Conservation (phyloP, 352 stramenopile genomes). For the Bremia lactucae region DNA sequence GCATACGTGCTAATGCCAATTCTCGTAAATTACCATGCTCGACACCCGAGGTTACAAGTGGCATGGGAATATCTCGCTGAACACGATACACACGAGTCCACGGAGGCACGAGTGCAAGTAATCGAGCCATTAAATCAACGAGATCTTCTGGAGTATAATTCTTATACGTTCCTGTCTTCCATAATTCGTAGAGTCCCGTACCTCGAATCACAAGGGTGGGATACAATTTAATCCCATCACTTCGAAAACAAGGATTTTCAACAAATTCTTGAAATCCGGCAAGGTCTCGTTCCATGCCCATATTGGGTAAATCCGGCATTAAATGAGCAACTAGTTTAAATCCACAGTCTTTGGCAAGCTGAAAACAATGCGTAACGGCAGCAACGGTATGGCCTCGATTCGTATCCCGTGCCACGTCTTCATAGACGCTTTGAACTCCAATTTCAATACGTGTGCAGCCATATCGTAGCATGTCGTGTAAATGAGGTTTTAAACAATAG, state of each 20-base stretch:
- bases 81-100: slow-evolving; percentile 95
- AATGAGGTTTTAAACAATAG: slow-evolving; percentile 93
- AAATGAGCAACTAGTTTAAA: slow-evolving; percentile 98
- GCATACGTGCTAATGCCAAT: slow-evolving; percentile 87
- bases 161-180: slow-evolving; percentile 92
- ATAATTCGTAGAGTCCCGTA: slow-evolving; percentile 95
- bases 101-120: slow-evolving; percentile 91
- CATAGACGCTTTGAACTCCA: slow-evolving; percentile 94
- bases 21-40: slow-evolving; percentile 94
- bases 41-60: slow-evolving; percentile 92
- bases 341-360: slow-evolving; percentile 89
- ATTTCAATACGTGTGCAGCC: slow-evolving; percentile 97
- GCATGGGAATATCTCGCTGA: slow-evolving; percentile 96
- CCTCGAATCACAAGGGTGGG: slow-evolving; percentile 94
- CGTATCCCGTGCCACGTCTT: slow-evolving; percentile 88
- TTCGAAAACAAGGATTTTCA: slow-evolving; percentile 91
- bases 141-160: slow-evolving; percentile 74
- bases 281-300: slow-evolving; percentile 92
- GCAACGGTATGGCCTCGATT: slow-evolving; percentile 92
- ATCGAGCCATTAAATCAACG: slow-evolving; percentile 87
- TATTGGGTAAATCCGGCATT: slow-evolving; percentile 97
- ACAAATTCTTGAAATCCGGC: slow-evolving; percentile 95
- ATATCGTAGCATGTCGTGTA: slow-evolving; percentile 95
- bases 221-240: slow-evolving; percentile 95
- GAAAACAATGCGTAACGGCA: slow-evolving; percentile 72